A percentile compares a stretch with the other conserved stretches of the same genome.
Evolutionary conservation across 768 basidiomycete species (phyloP).

Genomic region (Collybia mongolica): DNA sequence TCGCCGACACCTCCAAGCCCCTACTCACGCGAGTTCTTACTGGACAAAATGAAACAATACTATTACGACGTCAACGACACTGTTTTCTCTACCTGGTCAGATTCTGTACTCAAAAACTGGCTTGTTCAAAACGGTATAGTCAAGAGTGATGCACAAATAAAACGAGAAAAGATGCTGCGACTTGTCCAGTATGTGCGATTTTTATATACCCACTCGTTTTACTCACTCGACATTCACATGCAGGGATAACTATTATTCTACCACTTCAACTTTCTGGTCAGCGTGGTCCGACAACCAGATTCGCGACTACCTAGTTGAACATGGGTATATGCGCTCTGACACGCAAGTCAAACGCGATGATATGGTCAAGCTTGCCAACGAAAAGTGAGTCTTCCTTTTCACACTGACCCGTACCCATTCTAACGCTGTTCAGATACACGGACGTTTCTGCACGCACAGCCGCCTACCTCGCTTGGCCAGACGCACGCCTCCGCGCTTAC

Average conservation of each 20-base stretch:
- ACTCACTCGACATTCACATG: background rate
- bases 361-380: constrained; percentile 67
- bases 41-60: constrained; percentile 71
- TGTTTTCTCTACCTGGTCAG: constrained; percentile 72
- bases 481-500: constrained; percentile 88
- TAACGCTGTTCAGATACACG: constrained; percentile 43
- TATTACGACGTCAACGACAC: constrained; percentile 62
- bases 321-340: constrained; percentile 61
- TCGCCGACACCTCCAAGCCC: constrained; percentile 48
- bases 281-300: constrained; percentile 78
- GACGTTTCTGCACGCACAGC: constrained; percentile 42
- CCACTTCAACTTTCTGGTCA: constrained; percentile 56
- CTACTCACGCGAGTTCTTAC: constrained; percentile 61
- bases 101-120: constrained; percentile 76
- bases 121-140: constrained; percentile 71
- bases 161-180: constrained; percentile 76
- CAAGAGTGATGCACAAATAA: constrained; percentile 66
- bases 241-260: constrained; percentile 69
- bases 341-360: constrained; percentile 73
- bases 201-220: constrained; percentile 5
- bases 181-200: constrained; percentile 53
- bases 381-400: constrained; percentile 47
- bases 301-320: constrained; percentile 69
- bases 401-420: background rate
- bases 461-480: constrained; percentile 87